Conservation (phyloP, 108 stramenopile genomes). For the Mayamaea pseudoterrestris region DNA sequence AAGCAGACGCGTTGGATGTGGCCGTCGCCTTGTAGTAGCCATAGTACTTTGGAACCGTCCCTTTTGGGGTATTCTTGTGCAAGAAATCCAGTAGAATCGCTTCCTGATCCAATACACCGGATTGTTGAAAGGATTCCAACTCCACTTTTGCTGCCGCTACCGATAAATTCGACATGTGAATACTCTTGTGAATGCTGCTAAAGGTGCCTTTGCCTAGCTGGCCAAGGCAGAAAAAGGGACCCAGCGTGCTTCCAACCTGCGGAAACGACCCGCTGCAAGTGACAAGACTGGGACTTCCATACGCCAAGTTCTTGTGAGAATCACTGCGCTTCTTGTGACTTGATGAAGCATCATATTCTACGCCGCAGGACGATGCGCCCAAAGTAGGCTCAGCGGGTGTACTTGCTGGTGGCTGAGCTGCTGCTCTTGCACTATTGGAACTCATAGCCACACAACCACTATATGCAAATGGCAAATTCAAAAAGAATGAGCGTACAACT, state of each 20-base stretch:
- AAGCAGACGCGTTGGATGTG: no score
- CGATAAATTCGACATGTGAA: slow-evolving; percentile 38
- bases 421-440: no score
- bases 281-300: slow-evolving; percentile 17
- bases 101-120: slow-evolving; percentile 73
- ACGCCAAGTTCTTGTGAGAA: no score
- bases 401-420: no score
- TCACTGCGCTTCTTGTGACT: no score
- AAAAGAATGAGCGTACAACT: no score
- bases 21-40: slow-evolving; percentile 45
- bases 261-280: slow-evolving; percentile 39
- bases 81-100: slow-evolving; percentile 60
- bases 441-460: no score
- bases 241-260: slow-evolving; percentile 39
- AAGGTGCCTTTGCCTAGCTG: slow-evolving; percentile 72
- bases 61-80: slow-evolving; percentile 21
- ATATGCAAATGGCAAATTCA: no score
- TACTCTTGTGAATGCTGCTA: slow-evolving; percentile 78
- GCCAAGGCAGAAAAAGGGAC: slow-evolving; percentile 69
- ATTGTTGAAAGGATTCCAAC: slow-evolving; percentile 55
- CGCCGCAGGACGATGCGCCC: no score
- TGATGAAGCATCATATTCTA: no score
- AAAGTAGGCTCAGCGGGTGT: no score
- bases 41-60: slow-evolving; percentile 58
- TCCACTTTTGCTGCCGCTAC: slow-evolving; percentile 79